Base-by-base conservation (phyloP, 2,329 filamentous ascomycete genomes). In the Zalaria obscura region DNA sequence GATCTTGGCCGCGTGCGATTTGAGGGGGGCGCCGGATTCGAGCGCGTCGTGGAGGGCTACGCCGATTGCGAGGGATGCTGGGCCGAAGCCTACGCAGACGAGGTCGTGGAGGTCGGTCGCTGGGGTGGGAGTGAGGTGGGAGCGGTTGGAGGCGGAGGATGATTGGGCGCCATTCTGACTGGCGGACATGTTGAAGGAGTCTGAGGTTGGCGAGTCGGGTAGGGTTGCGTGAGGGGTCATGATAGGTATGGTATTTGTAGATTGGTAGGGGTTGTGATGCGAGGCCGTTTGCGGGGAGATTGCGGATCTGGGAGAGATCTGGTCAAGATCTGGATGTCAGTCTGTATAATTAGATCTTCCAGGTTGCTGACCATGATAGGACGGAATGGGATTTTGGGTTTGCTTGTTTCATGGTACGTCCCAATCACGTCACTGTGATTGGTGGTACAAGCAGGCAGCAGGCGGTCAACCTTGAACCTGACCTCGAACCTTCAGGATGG, bases 21-120 rank as follows among this genome's bases (percentile, higher is more conserved):
- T 44, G 25, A 61, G 44, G 29, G 58, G 29, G 52, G 43, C 36
- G 58, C 55, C 5, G 65, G 40, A 29, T 56, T 76, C 73, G 41
- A 83, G 63, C n/a, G 76, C 67, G 60, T 96, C 89, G 60, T 93
- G 80, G 35, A 95, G 72, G 25, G 91, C 88, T 43, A 94, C 81
- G 9, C 85, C 89, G 47, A 96, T 82, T 11, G 88, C 81, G 31
- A 96, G 70, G 45, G 86, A 91, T 27, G 89, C 89, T 18, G 89
- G 89, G 5, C 89, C 89, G 57, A 96, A 96, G 25, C 89, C 89
- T 42, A 94, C 77, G 61, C 87, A 94, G 50, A 96, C 68, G 40
- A 96, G 69, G 60, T 96, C 89, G 58, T 88, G 80, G 28, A 86
- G 65, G 39, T 83, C 75, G 48, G 80, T 72, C 40, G 70, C 59